These are phyloP conservation scores for Pneumocystis canis DNA, from an alignment of 1,139 yeast genomes.

Conservation along the genomic window DNA sequence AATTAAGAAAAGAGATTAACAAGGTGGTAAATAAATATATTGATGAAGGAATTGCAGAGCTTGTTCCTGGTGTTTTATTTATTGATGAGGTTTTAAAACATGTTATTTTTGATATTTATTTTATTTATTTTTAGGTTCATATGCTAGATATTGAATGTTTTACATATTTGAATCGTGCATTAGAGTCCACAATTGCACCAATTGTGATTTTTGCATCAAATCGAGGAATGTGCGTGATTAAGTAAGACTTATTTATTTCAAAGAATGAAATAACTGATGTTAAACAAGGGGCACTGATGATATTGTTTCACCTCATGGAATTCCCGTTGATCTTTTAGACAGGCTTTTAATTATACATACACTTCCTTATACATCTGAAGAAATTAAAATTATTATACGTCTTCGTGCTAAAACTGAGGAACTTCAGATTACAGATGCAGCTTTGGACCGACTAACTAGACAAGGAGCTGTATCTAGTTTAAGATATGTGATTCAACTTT, in stretches of 20 bases:
- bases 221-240: conserved; percentile 79
- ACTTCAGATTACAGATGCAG: conserved; percentile 47
- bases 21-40: conserved; percentile 91
- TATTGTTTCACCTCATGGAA: conserved; percentile 83
- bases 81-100: conserved; percentile 56
- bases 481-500: conserved; percentile 79
- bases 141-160: conserved; percentile 95
- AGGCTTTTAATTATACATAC: conserved; percentile 84
- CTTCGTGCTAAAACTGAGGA: conserved; percentile 70
- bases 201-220: conserved; percentile 89
- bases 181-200: conserved; percentile 86
- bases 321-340: conserved; percentile 89
- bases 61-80: conserved; percentile 93
- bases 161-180: conserved; percentile 83
- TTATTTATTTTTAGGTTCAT: conserved; percentile 31
- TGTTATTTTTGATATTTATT: not conserved
- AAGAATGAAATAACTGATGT: not conserved
- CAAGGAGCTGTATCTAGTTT: conserved; percentile 65
- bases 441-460: conserved; percentile 55
- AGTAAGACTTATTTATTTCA: conserved; percentile 20
- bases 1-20: conserved; percentile 82
- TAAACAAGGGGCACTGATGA: conserved; percentile 56
- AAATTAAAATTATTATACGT: conserved; percentile 63
- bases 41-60: conserved; percentile 95
- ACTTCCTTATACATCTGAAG: conserved; percentile 69